Evolutionary conservation across 805 yeast species (phyloP).

Genomic region (Candida coquimbonensis): DNA sequence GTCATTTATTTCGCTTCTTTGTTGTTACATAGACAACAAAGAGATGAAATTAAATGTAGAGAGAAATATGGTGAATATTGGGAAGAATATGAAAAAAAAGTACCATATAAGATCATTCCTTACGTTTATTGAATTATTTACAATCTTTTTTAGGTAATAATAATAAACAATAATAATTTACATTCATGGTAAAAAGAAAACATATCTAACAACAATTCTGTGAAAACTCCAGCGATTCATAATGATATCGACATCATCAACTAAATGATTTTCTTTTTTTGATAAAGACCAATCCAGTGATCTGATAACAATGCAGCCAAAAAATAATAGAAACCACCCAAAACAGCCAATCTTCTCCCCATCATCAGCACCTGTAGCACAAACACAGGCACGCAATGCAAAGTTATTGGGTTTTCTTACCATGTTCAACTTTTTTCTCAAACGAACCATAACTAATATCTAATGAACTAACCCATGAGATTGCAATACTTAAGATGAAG

Average conservation of each 20-base stretch:
- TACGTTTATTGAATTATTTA: constrained; percentile 50
- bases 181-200: neutral
- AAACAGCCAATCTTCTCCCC: too few species aligned
- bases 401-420: constrained; percentile 3
- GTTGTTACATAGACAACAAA: constrained; percentile 76
- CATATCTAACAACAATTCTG: too few species aligned
- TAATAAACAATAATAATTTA: neutral
- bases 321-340: too few species aligned
- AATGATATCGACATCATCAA: too few species aligned
- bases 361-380: too few species aligned
- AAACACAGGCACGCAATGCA: too few species aligned
- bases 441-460: constrained; percentile 79
- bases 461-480: constrained; percentile 63
- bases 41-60: constrained; percentile 90
- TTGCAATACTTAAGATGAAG: constrained; percentile 50
- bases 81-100: constrained; percentile 72
- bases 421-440: constrained; percentile 50
- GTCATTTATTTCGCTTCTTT: constrained; percentile 75
- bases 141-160: neutral
- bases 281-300: too few species aligned
- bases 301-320: neutral
- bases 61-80: constrained; percentile 82
- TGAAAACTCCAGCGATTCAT: too few species aligned
- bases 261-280: too few species aligned
- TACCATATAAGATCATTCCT: constrained; percentile 89